These are phyloP conservation scores for Collybia sp. DNA, from an alignment of 768 basidiomycete species.

Conservation along the genomic window DNA sequence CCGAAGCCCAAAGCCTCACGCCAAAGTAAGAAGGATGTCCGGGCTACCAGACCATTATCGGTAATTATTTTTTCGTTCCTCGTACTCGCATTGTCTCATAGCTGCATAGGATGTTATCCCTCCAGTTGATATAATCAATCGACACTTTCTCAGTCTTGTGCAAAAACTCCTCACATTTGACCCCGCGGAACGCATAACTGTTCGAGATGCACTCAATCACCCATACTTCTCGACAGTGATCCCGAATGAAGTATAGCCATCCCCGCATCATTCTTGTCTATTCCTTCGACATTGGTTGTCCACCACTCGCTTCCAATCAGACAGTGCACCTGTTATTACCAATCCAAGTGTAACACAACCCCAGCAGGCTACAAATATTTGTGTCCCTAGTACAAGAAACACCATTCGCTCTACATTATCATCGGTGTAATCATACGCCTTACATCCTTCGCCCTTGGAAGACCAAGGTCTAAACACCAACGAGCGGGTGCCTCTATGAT, in stretches of 20 bases:
- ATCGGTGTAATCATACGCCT: neutral
- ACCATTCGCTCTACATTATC: neutral
- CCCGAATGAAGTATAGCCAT: slow-evolving; percentile 58
- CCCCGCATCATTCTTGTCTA: slow-evolving; percentile 14
- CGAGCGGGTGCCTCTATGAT: neutral
- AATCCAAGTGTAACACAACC: slow-evolving; percentile 17
- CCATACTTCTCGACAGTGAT: slow-evolving; percentile 76
- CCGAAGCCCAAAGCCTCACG: slow-evolving; percentile 84
- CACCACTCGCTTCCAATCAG: slow-evolving; percentile 13
- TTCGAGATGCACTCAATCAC: slow-evolving; percentile 83
- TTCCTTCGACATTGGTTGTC: slow-evolving; percentile 3
- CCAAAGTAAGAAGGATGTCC: slow-evolving; percentile 93
- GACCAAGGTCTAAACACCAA: neutral
- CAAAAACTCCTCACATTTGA: slow-evolving; percentile 86
- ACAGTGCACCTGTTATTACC: slow-evolving; percentile 19
- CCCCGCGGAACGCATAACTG: slow-evolving; percentile 82
- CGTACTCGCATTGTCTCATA: slow-evolving; percentile 7
- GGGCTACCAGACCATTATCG: slow-evolving; percentile 71
- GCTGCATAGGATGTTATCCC: slow-evolving; percentile 74
- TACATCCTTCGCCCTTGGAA: neutral
- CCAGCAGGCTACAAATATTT: slow-evolving; percentile 1
- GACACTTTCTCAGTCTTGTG: slow-evolving; percentile 84
- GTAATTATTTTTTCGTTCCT: slow-evolving; percentile 39
- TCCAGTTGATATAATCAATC: slow-evolving; percentile 67
- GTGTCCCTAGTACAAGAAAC: neutral